These are phyloP conservation scores for Rubia yunnanensis DNA, from an alignment of 257 asterid genomes.

Conservation along the genomic window DNA sequence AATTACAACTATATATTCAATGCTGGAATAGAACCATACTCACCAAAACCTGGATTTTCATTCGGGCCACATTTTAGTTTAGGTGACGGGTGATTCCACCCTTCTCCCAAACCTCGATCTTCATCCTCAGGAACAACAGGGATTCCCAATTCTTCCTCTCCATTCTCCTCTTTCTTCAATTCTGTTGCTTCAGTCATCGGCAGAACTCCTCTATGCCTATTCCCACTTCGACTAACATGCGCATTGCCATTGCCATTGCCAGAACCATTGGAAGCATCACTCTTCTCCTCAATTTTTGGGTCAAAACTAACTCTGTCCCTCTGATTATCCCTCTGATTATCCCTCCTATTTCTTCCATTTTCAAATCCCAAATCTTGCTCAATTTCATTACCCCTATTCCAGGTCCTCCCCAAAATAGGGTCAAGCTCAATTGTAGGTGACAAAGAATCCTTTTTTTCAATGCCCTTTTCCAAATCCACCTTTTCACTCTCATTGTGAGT, in stretches of 20 bases:
- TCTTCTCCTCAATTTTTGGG: slow-evolving; percentile 24
- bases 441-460: slow-evolving; percentile 43
- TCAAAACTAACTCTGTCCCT: slow-evolving; percentile 22
- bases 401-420: slow-evolving; percentile 74
- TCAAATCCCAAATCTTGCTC: slow-evolving; percentile 34
- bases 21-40: slow-evolving; percentile 18
- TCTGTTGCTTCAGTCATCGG: slow-evolving; percentile 28
- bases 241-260: slow-evolving; percentile 8
- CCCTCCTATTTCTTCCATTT: slow-evolving; percentile 29
- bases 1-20: not conserved
- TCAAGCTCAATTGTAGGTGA: slow-evolving; percentile 85
- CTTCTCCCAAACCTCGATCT: slow-evolving; percentile 49
- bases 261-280: slow-evolving; percentile 28
- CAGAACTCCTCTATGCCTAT: slow-evolving; percentile 24
- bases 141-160: slow-evolving; percentile 28
- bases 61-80: slow-evolving; percentile 51
- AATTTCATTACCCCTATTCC: slow-evolving; percentile 55
- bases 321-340: slow-evolving; percentile 33
- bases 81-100: slow-evolving; percentile 33
- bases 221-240: slow-evolving; percentile 20
- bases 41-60: slow-evolving; percentile 88
- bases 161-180: slow-evolving; percentile 39
- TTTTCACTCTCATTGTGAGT: slow-evolving; percentile 25
- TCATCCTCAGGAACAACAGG: slow-evolving; percentile 35
- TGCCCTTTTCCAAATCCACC: slow-evolving; percentile 64